These are phyloP conservation scores for Ascodesmis nigricans DNA, from an alignment of 495 filamentous ascomycete genomes.

Conservation along the genomic window DNA sequence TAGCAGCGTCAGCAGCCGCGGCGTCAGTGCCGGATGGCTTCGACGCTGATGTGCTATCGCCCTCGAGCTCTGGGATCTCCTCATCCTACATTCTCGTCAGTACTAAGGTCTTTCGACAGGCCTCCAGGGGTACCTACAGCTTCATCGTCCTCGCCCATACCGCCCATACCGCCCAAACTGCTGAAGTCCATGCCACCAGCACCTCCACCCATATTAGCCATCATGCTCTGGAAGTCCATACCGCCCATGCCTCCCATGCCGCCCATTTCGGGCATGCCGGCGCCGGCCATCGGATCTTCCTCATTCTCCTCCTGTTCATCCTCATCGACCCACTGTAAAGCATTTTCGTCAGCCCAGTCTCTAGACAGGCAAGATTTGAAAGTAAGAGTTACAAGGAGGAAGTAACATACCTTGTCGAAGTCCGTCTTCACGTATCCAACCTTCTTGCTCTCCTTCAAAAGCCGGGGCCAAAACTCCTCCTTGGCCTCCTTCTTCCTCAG, in stretches of 20 bases:
- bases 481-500: constrained; percentile 91
- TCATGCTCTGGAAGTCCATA: constrained; percentile 22
- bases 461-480: constrained; percentile 78
- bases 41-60: not conserved
- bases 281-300: constrained; percentile 68
- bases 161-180: too few species aligned
- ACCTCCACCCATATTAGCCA: constrained; percentile 7
- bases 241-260: constrained; percentile 33
- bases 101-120: too few species aligned
- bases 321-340: constrained; percentile 80
- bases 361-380: constrained; percentile 12
- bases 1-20: constrained; percentile 1
- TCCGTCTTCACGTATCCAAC: constrained; percentile 95
- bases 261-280: constrained; percentile 37
- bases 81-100: too few species aligned
- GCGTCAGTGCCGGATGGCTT: too few species aligned
- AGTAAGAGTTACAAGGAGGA: constrained; percentile 2
- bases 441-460: constrained; percentile 75
- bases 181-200: constrained; percentile 4
- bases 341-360: not conserved
- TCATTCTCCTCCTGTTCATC: constrained; percentile 82
- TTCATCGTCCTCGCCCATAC: constrained; percentile 13
- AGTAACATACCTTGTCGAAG: constrained; percentile 64
- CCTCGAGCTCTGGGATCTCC: constrained; percentile 21
- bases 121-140: constrained; percentile 1